Evolutionary conservation across 345 rosid genomes (phyloP).

Genomic region (Salix brachista): DNA sequence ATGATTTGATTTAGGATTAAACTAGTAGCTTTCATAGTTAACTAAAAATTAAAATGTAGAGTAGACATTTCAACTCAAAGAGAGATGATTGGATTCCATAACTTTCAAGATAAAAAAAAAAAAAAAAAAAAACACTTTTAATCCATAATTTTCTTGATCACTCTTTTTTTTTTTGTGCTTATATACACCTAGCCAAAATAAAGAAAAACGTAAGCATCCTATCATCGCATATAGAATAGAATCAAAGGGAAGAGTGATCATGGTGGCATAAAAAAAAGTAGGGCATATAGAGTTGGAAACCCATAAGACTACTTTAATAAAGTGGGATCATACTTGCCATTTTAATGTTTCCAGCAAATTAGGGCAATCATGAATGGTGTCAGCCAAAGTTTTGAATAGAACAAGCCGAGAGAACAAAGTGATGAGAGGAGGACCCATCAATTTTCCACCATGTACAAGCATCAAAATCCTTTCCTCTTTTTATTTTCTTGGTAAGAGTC

Average conservation of each 20-base stretch:
- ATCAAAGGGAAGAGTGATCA: not conserved
- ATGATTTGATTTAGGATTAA: not conserved
- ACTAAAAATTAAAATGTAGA: not conserved
- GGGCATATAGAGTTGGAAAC: not conserved
- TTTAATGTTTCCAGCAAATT: not conserved
- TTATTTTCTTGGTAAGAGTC: not conserved
- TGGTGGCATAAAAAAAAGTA: not conserved
- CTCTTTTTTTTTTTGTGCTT: not conserved
- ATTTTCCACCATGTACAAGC: not conserved
- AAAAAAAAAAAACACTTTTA: not conserved
- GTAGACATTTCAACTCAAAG: not conserved
- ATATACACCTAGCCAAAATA: not conserved
- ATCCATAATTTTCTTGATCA: too few relatives aligned
- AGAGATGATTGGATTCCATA: not conserved
- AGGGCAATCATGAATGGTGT: not conserved
- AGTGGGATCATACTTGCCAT: not conserved
- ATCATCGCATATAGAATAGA: not conserved
- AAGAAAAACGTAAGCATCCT: not conserved
- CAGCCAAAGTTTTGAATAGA: conserved; percentile 13
- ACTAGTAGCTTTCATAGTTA: not conserved
- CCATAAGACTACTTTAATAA: not conserved
- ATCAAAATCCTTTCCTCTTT: not conserved
- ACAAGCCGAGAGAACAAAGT: not conserved
- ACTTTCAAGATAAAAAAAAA: not conserved
- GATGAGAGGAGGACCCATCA: not conserved